Evolutionary conservation across 2,329 filamentous ascomycete genomes (phyloP), one percentile per base, ranked within the genome.

Genomic region (Blumeriella jaapii): DNA sequence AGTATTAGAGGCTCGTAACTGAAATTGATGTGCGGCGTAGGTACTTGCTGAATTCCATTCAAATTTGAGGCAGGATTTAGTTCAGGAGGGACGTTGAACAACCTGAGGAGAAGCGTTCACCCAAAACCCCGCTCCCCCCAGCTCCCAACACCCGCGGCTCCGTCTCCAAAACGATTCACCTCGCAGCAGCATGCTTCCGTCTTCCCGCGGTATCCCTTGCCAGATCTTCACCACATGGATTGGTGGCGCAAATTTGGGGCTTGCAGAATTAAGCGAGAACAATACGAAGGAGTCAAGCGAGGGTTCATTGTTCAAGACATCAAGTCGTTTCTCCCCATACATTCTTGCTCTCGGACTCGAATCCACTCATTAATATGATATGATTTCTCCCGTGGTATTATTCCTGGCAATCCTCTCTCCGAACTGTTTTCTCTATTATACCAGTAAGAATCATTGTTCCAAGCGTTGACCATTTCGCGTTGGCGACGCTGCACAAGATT

Each of bases 211-310:
- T 19, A 37, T 11, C n/a, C 16, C 29, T 38, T 43, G 26, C 24
- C 29, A n/a, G 14, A 22, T 18, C n/a, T 29, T 30, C 31, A 26
- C 14, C 20, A 18, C 19, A 8, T 20, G 28, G 33, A 24, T 36
- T 26, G 29, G 34, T 38, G 34, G 34, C 30, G 34, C 25, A 24
- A 32, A 34, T 16, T n/a, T n/a, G 34, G 34, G 36, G 44, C 37
- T 36, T 44, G 22, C 6, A n/a, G 3, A 8, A 9, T 24, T 24
- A 24, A 24, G 22, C 22, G 26, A 47, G 46, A 49, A 49, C 46
- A 49, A 49, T 49, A 47, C 39, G 17, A 49, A 47, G 42, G 30
- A 38, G n/a, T 34, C 38, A 28, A 40, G 36, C 23, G 29, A 32
- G 22, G 25, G 26, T 38, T 34, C 15, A 22, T 39, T 40, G 32